Evolutionary conservation across 129 eudicot genomes (phyloP).

Genomic region (Ambrosia artemisiifolia): DNA sequence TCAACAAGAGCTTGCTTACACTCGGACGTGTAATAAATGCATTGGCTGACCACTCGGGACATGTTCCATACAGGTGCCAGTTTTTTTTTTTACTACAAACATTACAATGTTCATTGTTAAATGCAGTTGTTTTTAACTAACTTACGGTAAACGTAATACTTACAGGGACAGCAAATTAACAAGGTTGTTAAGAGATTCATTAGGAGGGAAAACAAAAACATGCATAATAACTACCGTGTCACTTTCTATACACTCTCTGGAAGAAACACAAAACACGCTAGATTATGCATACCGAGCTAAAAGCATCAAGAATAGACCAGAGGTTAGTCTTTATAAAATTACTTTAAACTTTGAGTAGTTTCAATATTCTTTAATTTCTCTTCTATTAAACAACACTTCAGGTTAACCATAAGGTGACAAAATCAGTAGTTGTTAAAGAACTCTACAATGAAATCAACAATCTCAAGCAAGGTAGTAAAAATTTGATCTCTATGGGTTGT

Average conservation of each 20-base stretch:
- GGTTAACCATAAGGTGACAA: slow-evolving; percentile 59
- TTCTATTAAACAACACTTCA: slow-evolving; percentile 12
- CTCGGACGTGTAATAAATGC: slow-evolving; percentile 68
- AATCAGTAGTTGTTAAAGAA: slow-evolving; percentile 48
- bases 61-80: slow-evolving; percentile 57
- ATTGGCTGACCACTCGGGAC: slow-evolving; percentile 57
- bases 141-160: background rate
- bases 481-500: background rate
- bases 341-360: background rate
- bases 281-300: slow-evolving; percentile 68
- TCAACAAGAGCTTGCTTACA: slow-evolving; percentile 63
- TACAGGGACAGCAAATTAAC: slow-evolving; percentile 67
- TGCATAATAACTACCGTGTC: slow-evolving; percentile 66
- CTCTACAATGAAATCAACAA: slow-evolving; percentile 50
- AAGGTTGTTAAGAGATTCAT: slow-evolving; percentile 59
- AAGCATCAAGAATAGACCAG: slow-evolving; percentile 66
- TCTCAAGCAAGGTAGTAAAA: slow-evolving; percentile 54
- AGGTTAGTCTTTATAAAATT: slow-evolving; percentile 45
- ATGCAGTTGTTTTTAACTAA: background rate
- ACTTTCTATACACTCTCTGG: slow-evolving; percentile 47
- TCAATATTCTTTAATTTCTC: background rate
- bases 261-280: slow-evolving; percentile 56
- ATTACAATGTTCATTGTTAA: background rate
- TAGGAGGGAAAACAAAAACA: slow-evolving; percentile 72
- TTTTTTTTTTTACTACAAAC: background rate